Conservation (phyloP, 176 grass and related monocot genomes). For the Triticum timopheevii region DNA sequence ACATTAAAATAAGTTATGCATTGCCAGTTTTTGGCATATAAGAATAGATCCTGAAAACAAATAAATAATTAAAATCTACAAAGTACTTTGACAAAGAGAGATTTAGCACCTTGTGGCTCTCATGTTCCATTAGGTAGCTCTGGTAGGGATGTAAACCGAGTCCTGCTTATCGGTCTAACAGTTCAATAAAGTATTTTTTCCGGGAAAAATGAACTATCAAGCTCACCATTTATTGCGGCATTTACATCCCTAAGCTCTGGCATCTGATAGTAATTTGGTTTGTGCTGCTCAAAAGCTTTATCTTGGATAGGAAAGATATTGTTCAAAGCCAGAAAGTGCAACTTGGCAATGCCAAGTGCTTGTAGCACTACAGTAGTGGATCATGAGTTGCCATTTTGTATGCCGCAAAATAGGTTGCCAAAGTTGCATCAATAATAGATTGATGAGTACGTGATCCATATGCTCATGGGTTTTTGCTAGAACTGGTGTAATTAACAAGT, state of each 20-base stretch:
- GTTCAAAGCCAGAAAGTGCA: neutral
- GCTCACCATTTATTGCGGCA: too few species aligned
- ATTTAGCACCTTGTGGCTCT: neutral
- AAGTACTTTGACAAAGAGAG: neutral
- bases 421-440: conserved; percentile 25
- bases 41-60: neutral
- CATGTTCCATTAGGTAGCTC: neutral
- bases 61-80: neutral
- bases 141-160: too few species aligned
- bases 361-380: conserved; percentile 35
- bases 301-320: conserved; percentile 9
- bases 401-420: neutral
- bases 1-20: too few species aligned
- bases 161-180: too few species aligned
- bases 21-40: too few species aligned
- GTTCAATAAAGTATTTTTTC: too few species aligned
- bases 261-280: neutral
- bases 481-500: neutral
- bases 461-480: neutral
- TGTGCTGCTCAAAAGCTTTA: neutral
- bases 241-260: too few species aligned
- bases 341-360: conserved; percentile 22
- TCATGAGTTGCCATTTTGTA: conserved; percentile 21
- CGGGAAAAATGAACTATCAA: too few species aligned
- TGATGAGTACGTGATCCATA: neutral